Conservation (phyloP, 441 rosid genomes). For the Codiaeum variegatum region DNA sequence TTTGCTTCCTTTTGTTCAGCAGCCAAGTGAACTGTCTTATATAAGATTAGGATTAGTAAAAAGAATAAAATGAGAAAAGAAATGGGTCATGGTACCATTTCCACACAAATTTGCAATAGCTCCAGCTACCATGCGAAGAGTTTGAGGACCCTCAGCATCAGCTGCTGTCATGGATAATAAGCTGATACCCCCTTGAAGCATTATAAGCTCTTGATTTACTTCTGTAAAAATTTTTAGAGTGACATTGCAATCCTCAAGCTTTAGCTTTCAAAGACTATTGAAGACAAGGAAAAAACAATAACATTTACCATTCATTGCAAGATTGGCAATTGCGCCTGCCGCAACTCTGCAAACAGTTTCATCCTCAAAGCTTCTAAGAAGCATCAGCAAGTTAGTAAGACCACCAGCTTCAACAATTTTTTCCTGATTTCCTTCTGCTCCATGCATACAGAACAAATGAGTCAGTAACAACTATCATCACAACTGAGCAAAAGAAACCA, state of each 20-base stretch:
- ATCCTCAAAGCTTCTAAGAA: conserved; percentile 91
- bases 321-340: conserved; percentile 98
- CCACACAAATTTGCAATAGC: conserved; percentile 97
- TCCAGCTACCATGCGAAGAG: conserved; percentile 97
- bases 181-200: conserved; percentile 87
- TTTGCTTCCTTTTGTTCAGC: neutral
- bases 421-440: conserved; percentile 85
- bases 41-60: neutral
- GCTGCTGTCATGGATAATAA: conserved; percentile 78
- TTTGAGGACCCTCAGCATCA: conserved; percentile 93
- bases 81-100: conserved; percentile 53
- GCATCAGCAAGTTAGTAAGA: conserved; percentile 83
- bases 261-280: neutral
- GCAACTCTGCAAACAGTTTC: conserved; percentile 96
- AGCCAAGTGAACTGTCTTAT: neutral
- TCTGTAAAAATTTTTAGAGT: conserved; percentile 42
- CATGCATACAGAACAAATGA: neutral
- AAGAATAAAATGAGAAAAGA: neutral
- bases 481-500: neutral
- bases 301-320: conserved; percentile 89
- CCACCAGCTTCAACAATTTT: conserved; percentile 98
- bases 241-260: neutral
- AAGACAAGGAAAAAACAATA: conserved; percentile 14
- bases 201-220: conserved; percentile 85
- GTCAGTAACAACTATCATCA: neutral